These are phyloP conservation scores for Botrytis byssoidea DNA, from an alignment of 2,329 filamentous ascomycete genomes.

Conservation along the genomic window DNA sequence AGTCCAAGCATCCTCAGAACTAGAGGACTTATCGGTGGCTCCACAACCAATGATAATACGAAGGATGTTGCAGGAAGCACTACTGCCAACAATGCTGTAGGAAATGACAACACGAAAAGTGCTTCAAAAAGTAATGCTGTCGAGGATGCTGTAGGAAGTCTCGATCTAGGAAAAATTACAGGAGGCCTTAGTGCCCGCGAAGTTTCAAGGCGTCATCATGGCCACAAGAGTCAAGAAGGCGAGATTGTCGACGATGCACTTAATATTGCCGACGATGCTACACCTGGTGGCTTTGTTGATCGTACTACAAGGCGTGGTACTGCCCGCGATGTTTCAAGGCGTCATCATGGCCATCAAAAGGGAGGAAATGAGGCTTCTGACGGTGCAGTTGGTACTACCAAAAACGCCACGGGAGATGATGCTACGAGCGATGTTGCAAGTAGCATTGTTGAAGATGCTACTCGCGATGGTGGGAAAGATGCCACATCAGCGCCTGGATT, in stretches of 20 bases:
- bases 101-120: background rate
- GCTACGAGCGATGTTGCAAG: too few relatives aligned
- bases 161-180: background rate
- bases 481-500: too few relatives aligned
- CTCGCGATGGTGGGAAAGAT: too few relatives aligned
- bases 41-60: background rate
- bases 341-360: background rate
- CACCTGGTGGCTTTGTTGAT: background rate
- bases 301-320: background rate
- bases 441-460: too few relatives aligned
- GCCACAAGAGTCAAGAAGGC: too few relatives aligned
- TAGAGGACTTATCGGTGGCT: background rate
- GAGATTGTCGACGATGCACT: too few relatives aligned
- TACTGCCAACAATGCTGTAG: background rate
- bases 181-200: background rate
- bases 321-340: background rate
- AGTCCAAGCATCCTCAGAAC: background rate
- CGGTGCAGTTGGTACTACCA: background rate
- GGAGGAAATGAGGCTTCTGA: accelerated
- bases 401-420: too few relatives aligned
- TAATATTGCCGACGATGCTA: background rate
- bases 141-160: background rate
- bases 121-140: background rate
- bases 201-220: too few relatives aligned
- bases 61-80: background rate